Base-by-base conservation (phyloP, 805 yeast species). In the Candida koratica region DNA sequence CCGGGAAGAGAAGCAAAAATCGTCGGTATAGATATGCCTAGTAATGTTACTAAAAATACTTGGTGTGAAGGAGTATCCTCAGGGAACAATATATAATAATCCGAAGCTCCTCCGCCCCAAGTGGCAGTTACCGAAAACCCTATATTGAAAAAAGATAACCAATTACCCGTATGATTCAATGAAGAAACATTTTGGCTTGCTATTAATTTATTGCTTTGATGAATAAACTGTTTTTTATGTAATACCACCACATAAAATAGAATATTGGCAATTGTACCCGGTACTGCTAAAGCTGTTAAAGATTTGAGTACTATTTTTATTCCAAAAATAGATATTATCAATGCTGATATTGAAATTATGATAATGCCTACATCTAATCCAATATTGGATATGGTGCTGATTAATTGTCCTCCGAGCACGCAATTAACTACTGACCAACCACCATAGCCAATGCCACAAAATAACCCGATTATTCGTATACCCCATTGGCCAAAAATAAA, bases 61-160 rank as follows among this genome's bases (percentile, higher is more conserved):
- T 68, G 79, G 54, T 48, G 45, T 27, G 76, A 66, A 58, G 73
- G 74, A 45, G 81, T 76, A 52, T 74, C 70, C 49, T 73, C 67
- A 45, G 83, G 85, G 74, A 84, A 85, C 67, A 85, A 87, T 26
- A 82, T 87, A 34, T 95, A 85, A 65, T 88, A 89, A 63, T 88
- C 97, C 34, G 95, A 78, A 17, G 96, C 93, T 49, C 80, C 86
- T 12, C 96, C 81, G 37, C 94, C 77, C 97, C 97, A 88, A 43
- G 96, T 96, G 36, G 95, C 76, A 35, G 95, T 59, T 6, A 60
- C 59, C 5, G 65, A 57, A 38, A 58, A 61, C 1, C 63, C 62
- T 22, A 61, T 38, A 4, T 65, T 55, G 43, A 60, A 61, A 37
- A 58, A 61, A 5, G 65, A 53, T 15, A 60, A 43, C 60, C 64